Evolutionary conservation across 2,329 filamentous ascomycete genomes (phyloP).

Genomic region (Thielaviopsis euricoi): DNA sequence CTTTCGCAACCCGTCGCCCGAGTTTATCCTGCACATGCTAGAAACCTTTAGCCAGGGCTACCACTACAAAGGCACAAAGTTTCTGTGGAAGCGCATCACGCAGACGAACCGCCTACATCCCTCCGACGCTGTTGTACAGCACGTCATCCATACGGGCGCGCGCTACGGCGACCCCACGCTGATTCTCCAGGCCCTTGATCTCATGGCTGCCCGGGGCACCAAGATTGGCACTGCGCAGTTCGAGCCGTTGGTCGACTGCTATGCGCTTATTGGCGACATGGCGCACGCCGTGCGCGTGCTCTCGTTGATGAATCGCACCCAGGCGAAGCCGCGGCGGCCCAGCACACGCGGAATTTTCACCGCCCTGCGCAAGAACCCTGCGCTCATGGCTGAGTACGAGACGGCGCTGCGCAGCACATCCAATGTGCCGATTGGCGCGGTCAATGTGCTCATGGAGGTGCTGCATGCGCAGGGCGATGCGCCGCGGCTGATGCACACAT

Average conservation of each 20-base stretch:
- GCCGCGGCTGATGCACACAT: conserved; percentile 11
- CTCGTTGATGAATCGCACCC: conserved; percentile 54
- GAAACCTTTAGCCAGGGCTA: conserved; percentile 51
- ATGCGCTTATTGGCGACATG: conserved; percentile 43
- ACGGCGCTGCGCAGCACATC: conserved; percentile 30
- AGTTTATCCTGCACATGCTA: conserved; percentile 56
- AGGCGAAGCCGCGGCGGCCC: conserved; percentile 36
- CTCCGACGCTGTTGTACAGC: conserved; percentile 46
- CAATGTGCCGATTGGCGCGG: conserved; percentile 22
- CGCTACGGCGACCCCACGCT: conserved; percentile 49
- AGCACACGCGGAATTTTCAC: conserved; percentile 48
- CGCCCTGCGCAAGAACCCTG: conserved; percentile 31
- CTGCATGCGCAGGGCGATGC: conserved; percentile 11
- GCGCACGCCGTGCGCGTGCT: conserved; percentile 51
- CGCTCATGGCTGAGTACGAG: conserved; percentile 35
- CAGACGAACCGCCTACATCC: conserved; percentile 22
- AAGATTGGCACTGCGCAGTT: conserved; percentile 54
- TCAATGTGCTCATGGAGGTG: conserved; percentile 22
- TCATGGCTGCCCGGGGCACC: conserved; percentile 41
- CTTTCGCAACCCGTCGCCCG: conserved; percentile 22
- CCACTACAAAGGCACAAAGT: conserved; percentile 47
- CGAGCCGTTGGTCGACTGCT: conserved; percentile 59
- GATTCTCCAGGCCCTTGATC: conserved; percentile 52
- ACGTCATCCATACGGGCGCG: conserved; percentile 57
- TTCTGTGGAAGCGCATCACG: conserved; percentile 56